phyloP scores from a whole-genome alignment of 2,329 filamentous ascomycete species.

The Trichoderma sp. region DNA sequence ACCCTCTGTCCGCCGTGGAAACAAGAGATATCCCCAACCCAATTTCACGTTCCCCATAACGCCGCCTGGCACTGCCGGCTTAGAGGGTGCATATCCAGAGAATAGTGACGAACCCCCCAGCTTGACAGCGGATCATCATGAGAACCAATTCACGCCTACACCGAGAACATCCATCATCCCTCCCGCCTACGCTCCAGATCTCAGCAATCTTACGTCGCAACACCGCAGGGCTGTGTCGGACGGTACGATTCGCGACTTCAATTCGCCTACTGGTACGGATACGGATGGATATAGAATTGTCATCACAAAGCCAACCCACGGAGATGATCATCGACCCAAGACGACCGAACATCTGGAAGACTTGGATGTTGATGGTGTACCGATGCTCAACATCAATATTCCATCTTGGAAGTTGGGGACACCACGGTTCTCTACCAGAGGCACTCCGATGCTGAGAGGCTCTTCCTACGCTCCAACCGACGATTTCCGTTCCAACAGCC shows the following conservation, averaged over 20 bases:
- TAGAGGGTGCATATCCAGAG: constrained; percentile 44
- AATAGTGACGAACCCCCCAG: constrained; percentile 26
- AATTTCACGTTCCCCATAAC: constrained; percentile 59
- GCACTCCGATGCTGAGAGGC: constrained; percentile 73
- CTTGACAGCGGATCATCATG: constrained; percentile 25
- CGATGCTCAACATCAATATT: constrained; percentile 70
- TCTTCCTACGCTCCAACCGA: constrained; percentile 79
- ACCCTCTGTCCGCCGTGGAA: constrained; percentile 58
- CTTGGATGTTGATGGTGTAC: constrained; percentile 43
- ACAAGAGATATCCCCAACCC: constrained; percentile 60
- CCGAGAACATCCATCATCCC: constrained; percentile 22
- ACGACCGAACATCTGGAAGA: constrained; percentile 63
- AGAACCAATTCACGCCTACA: constrained; percentile 43
- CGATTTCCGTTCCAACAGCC: constrained; percentile 61
- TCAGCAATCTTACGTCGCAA: constrained; percentile 28
- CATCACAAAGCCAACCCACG: constrained; percentile 64
- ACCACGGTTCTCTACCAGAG: constrained; percentile 72
- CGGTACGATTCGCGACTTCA: constrained; percentile 69
- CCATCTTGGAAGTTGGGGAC: constrained; percentile 82
- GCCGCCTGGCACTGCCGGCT: constrained; percentile 56
- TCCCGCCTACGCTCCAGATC: constrained; percentile 35
- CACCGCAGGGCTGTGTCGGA: constrained; percentile 70
- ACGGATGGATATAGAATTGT: constrained; percentile 74
- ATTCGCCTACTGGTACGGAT: constrained; percentile 51
- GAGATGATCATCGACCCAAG: constrained; percentile 57